These are phyloP conservation scores for Boletus sensibilis DNA, from an alignment of 768 basidiomycete species.

Conservation along the genomic window DNA sequence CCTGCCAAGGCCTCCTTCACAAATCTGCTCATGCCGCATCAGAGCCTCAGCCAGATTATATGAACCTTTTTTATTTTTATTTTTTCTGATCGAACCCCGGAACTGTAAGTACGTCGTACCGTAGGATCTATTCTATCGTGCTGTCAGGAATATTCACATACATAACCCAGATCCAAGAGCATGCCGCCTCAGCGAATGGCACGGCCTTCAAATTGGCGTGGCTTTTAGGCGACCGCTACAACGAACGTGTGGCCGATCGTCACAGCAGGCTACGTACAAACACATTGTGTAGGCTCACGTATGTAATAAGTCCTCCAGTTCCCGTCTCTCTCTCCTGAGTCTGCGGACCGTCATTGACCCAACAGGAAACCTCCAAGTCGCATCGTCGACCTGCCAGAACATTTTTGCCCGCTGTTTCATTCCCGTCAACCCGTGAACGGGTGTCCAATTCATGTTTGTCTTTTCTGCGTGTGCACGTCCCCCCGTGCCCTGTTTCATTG, in stretches of 20 bases:
- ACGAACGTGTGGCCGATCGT: slow-evolving; percentile 24
- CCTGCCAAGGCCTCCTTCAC: background rate
- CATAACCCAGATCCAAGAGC: slow-evolving; percentile 14
- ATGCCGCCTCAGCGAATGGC: slow-evolving; percentile 4
- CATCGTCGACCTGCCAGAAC: background rate
- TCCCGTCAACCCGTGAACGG: slow-evolving; percentile 15
- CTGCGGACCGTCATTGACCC: slow-evolving; percentile 1
- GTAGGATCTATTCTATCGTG: background rate
- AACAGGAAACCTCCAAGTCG: slow-evolving; percentile 10
- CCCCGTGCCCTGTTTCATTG: slow-evolving; percentile 17
- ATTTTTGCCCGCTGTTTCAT: slow-evolving; percentile 16
- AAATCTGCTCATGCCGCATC: background rate
- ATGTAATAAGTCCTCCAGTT: slow-evolving; percentile 19
- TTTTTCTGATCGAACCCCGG: slow-evolving; percentile 9
- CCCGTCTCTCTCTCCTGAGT: background rate
- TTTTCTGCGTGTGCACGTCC: slow-evolving; percentile 5
- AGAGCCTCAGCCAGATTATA: slow-evolving; percentile 9
- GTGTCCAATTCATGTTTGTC: slow-evolving; percentile 5
- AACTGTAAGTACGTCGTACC: slow-evolving; percentile 7
- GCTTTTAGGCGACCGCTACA: slow-evolving; percentile 23
- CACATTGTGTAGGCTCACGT: slow-evolving; percentile 12
- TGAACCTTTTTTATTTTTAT: slow-evolving; percentile 1
- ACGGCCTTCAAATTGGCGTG: slow-evolving; percentile 11
- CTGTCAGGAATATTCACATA: background rate
- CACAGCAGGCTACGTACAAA: slow-evolving; percentile 27